Percentiles rank a stretch among this genome's conserved stretches.
Conservation (phyloP, 2,329 filamentous ascomycete species). For the Scleromitrula shiraiana region DNA sequence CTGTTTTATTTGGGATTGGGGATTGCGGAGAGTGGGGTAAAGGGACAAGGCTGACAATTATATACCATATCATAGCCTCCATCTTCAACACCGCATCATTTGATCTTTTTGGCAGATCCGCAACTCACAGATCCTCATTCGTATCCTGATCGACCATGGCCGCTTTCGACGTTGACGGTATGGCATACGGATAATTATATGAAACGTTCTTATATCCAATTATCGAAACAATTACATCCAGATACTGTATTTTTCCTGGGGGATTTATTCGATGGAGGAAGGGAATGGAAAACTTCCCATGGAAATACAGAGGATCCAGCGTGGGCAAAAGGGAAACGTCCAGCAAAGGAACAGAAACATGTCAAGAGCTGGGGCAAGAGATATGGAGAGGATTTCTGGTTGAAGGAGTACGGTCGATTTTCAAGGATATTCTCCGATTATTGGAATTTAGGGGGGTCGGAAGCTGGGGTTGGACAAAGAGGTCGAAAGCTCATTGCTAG, state of each 20-base stretch:
- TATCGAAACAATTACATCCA: conserved; percentile 70
- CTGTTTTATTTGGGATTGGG: not conserved
- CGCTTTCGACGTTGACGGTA: conserved; percentile 57
- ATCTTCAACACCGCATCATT: conserved; percentile 68
- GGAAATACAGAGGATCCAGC: conserved; percentile 51
- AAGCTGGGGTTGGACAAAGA: conserved; percentile 49
- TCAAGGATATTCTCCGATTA: conserved; percentile 72
- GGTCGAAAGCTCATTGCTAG: conserved; percentile 75
- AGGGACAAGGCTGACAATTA: conserved; percentile 16
- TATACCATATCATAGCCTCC: conserved; percentile 50
- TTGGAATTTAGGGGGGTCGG: conserved; percentile 51
- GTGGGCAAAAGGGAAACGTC: conserved; percentile 46
- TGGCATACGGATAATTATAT: conserved; percentile 86
- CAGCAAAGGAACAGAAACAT: conserved; percentile 43
- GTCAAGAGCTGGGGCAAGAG: conserved; percentile 62
- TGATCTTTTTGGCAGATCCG: conserved; percentile 63
- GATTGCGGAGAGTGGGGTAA: not conserved
- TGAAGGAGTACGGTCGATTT: conserved; percentile 79
- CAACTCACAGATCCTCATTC: conserved; percentile 70
- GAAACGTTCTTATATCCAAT: conserved; percentile 67
- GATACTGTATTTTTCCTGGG: conserved; percentile 88
- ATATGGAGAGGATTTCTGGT: conserved; percentile 79
- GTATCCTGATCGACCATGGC: conserved; percentile 65
- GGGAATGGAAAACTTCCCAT: conserved; percentile 78
- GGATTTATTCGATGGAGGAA: conserved; percentile 89